Conservation (phyloP, 495 filamentous ascomycete species). For the Penicillium pancosmium region DNA sequence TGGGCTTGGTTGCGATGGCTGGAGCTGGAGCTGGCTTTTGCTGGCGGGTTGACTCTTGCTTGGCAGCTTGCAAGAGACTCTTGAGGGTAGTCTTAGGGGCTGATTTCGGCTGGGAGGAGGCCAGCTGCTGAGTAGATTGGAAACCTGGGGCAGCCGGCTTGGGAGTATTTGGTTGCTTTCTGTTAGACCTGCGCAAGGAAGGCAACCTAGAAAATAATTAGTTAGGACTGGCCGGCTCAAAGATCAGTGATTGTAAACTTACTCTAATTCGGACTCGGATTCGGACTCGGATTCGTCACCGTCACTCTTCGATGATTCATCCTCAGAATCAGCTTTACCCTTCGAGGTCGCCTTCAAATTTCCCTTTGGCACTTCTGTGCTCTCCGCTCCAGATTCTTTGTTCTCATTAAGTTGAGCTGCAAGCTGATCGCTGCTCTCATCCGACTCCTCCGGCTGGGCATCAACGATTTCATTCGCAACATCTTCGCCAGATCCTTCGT, state of each 20-base stretch:
- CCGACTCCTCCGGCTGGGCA: not conserved
- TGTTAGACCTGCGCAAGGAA: not conserved
- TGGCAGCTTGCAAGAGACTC: not conserved
- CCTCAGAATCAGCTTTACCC: not conserved
- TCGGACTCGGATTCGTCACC: not conserved
- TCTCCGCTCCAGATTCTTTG: not conserved
- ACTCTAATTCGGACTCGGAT: not conserved
- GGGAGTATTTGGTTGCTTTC: not conserved
- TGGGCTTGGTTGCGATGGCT: not conserved
- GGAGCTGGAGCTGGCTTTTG: not conserved
- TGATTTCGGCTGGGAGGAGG: not conserved
- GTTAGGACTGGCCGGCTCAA: not conserved
- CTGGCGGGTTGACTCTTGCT: not conserved
- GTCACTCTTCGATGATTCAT: not conserved
- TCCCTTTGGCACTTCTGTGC: not conserved
- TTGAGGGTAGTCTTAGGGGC: not conserved
- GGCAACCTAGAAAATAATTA: not conserved
- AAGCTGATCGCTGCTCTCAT: not conserved
- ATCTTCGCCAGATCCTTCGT: not conserved
- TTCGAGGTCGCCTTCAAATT: not conserved
- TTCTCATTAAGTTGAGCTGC: not conserved
- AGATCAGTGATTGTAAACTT: not conserved
- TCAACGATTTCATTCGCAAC: not conserved
- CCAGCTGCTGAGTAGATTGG: not conserved
- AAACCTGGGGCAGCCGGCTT: not conserved